Conservation (phyloP, 2,329 filamentous ascomycete species). For the Penicillium vulpinum region DNA sequence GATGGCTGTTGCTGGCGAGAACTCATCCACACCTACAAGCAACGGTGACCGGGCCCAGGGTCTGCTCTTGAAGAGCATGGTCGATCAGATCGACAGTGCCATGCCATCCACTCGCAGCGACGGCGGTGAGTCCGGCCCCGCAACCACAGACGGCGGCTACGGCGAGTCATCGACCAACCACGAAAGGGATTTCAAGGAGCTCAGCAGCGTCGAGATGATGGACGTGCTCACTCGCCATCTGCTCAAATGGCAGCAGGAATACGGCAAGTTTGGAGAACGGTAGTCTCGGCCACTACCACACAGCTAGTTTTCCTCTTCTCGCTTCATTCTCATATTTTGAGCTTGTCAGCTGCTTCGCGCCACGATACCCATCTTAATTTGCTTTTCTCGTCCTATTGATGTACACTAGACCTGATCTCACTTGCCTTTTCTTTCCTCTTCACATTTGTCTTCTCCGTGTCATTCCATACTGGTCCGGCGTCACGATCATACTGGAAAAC, state of each 20-base stretch:
- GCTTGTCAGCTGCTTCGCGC: conserved; percentile 19
- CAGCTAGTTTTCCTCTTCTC: conserved; percentile 1
- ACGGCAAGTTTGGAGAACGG: conserved; percentile 54
- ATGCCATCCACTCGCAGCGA: conserved; percentile 29
- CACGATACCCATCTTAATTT: conserved; percentile 24
- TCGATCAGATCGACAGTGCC: conserved; percentile 36
- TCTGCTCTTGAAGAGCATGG: conserved; percentile 35
- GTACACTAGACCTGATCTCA: conserved; percentile 21
- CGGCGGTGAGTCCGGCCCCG: conserved; percentile 27
- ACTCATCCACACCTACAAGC: conserved; percentile 40
- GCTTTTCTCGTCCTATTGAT: conserved; percentile 10
- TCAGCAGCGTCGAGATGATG: conserved; percentile 88
- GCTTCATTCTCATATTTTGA: conserved; percentile 11
- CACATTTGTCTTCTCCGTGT: conserved; percentile 2
- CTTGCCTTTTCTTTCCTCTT: conserved; percentile 2
- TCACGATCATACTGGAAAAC: conserved; percentile 16
- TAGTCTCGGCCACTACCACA: conserved; percentile 23
- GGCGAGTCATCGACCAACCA: conserved; percentile 25
- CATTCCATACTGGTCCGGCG: conserved; percentile 19
- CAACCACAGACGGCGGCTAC: conserved; percentile 29
- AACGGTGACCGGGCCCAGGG: conserved; percentile 39
- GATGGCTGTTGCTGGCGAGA: conserved; percentile 63
- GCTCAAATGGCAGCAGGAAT: conserved; percentile 81
- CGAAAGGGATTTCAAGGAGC: conserved; percentile 65
- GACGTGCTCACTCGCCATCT: conserved; percentile 77